Evolutionary conservation across 768 basidiomycete genomes (phyloP).

Genomic region (Termitomyces sp.): DNA sequence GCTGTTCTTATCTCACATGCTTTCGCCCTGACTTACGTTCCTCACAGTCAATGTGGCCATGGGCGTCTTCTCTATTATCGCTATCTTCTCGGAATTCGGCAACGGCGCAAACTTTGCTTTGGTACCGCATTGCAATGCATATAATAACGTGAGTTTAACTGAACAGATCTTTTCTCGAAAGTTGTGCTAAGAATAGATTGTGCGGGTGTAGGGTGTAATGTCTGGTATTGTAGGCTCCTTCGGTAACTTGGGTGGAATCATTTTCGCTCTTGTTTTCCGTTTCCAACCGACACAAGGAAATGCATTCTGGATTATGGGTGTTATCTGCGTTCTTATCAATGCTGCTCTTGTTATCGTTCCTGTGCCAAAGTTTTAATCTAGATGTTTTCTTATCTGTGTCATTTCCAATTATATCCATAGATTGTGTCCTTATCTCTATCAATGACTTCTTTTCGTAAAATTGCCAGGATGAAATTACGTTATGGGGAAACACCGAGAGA

Average conservation of each 20-base stretch:
- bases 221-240: conserved; percentile 31
- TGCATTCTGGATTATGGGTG: conserved; percentile 42
- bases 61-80: conserved; percentile 35
- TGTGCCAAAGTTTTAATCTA: conserved; percentile 18
- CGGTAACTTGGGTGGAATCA: conserved; percentile 38
- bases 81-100: conserved; percentile 35
- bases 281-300: conserved; percentile 35
- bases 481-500: neutral
- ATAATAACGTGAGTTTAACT: conserved; percentile 19
- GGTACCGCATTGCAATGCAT: conserved; percentile 43
- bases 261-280: conserved; percentile 43
- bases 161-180: neutral
- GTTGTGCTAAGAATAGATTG: neutral
- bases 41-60: conserved; percentile 25
- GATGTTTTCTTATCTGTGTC: neutral
- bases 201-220: conserved; percentile 22
- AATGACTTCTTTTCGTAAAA: neutral
- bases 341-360: conserved; percentile 16
- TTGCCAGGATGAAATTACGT: neutral
- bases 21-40: neutral
- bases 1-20: neutral
- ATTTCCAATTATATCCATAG: neutral
- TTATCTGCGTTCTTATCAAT: conserved; percentile 30
- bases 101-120: conserved; percentile 49
- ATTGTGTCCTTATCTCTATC: neutral